phyloP scores from a whole-genome alignment of 2,329 filamentous ascomycete genomes.

The Camillea tinctor region DNA sequence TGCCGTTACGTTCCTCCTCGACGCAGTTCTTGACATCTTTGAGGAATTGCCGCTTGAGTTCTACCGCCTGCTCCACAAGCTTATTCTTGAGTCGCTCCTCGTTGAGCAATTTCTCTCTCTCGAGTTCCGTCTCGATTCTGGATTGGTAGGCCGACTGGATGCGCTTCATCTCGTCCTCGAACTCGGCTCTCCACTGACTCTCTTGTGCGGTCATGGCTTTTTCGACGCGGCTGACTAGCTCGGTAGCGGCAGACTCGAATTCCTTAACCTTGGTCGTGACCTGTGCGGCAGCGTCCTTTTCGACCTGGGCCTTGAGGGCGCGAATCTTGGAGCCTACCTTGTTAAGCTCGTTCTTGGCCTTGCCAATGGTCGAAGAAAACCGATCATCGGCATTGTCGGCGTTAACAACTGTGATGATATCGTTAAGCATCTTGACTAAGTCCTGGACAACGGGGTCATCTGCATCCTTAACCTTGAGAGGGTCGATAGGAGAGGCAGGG shows the following conservation, averaged over 20 bases:
- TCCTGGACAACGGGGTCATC: constrained; percentile 89
- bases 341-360: constrained; percentile 80
- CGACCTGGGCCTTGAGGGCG: constrained; percentile 66
- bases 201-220: constrained; percentile 79
- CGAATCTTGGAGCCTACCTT: constrained; percentile 78
- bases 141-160: constrained; percentile 76
- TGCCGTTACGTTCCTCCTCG: constrained; percentile 82
- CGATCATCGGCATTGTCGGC: constrained; percentile 75
- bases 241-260: constrained; percentile 83
- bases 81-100: constrained; percentile 82
- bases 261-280: constrained; percentile 70
- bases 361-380: constrained; percentile 74
- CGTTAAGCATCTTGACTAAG: constrained; percentile 91
- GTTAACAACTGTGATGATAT: constrained; percentile 91
- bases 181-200: constrained; percentile 80
- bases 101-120: constrained; percentile 75
- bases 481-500: constrained; percentile 70
- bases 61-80: constrained; percentile 85
- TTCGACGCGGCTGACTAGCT: constrained; percentile 87
- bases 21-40: constrained; percentile 76
- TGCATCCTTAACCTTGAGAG: constrained; percentile 71
- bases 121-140: constrained; percentile 74
- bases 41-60: constrained; percentile 82
- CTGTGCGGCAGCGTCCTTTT: constrained; percentile 71
- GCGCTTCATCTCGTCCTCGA: constrained; percentile 79